Conservation (phyloP, 2,329 filamentous ascomycete genomes). For the Xylaria sp. region DNA sequence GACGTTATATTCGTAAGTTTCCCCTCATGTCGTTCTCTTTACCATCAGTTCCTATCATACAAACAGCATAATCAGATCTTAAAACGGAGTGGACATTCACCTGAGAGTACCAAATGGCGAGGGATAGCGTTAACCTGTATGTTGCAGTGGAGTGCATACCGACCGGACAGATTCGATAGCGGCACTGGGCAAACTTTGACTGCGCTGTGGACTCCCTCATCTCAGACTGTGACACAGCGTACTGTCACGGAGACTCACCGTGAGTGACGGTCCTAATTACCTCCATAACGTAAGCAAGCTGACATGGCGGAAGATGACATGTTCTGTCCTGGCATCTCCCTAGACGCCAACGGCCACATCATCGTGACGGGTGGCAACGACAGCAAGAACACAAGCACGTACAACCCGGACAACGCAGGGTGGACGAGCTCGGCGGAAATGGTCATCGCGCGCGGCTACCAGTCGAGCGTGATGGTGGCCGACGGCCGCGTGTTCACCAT, state of each 20-base stretch:
- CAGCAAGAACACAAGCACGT: slow-evolving; percentile 61
- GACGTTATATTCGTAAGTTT: slow-evolving; percentile 41
- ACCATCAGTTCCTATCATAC: neutral
- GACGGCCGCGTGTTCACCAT: slow-evolving; percentile 68
- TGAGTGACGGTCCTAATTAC: slow-evolving; percentile 18
- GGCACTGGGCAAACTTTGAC: slow-evolving; percentile 41
- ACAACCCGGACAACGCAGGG: slow-evolving; percentile 52
- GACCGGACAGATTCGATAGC: slow-evolving; percentile 36
- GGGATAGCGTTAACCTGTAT: slow-evolving; percentile 11
- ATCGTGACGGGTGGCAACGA: slow-evolving; percentile 66
- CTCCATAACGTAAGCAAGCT: neutral
- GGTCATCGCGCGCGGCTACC: slow-evolving; percentile 63
- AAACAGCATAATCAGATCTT: neutral
- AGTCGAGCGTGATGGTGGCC: slow-evolving; percentile 61
- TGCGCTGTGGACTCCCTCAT: slow-evolving; percentile 37
- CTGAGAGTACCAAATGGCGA: neutral
- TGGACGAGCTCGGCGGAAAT: slow-evolving; percentile 58
- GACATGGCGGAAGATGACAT: slow-evolving; percentile 56
- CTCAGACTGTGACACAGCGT: slow-evolving; percentile 46
- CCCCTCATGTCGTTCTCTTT: neutral
- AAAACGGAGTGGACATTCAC: neutral
- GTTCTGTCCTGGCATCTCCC: slow-evolving; percentile 67
- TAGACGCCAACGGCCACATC: slow-evolving; percentile 60
- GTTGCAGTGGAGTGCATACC: slow-evolving; percentile 43
- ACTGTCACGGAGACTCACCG: slow-evolving; percentile 54